Evolutionary conservation across 2,329 filamentous ascomycete species (phyloP).

Genomic region (Huntiella moniliformis): DNA sequence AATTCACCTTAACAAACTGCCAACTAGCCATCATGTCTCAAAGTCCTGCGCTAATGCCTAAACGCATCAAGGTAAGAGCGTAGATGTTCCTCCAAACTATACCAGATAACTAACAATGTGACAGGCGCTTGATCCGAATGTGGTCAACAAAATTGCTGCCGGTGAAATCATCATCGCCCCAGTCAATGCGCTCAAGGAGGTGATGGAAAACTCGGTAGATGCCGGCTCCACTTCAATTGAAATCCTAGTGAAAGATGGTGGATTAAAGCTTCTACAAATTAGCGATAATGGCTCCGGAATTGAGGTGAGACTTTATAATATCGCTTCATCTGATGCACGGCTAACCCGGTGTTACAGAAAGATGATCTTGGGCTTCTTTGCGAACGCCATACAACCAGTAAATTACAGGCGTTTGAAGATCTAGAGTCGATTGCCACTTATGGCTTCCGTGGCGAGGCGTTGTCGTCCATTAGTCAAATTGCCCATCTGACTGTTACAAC

Average conservation of each 20-base stretch:
- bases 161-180: conserved; percentile 97
- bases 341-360: conserved; percentile 33
- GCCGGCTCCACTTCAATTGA: conserved; percentile 87
- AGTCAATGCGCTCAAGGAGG: conserved; percentile 85
- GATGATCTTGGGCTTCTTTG: conserved; percentile 84
- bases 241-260: conserved; percentile 83
- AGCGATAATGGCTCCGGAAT: conserved; percentile 96
- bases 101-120: neutral
- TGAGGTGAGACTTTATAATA: conserved; percentile 39
- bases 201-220: conserved; percentile 94
- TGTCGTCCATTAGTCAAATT: conserved; percentile 96
- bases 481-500: conserved; percentile 91
- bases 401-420: conserved; percentile 85
- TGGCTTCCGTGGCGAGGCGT: conserved; percentile 89
- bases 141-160: conserved; percentile 96
- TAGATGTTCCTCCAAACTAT: neutral
- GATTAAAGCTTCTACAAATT: conserved; percentile 86
- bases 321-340: neutral
- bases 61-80: conserved; percentile 5
- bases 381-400: conserved; percentile 92
- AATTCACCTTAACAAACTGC: no score
- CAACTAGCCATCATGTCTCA: no score
- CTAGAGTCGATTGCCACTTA: conserved; percentile 80
- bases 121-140: conserved; percentile 71
- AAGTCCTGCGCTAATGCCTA: neutral